A percentile compares a stretch with the other conserved stretches of the same genome.
phyloP scores from a whole-genome alignment of 2,329 filamentous ascomycete species.

The Aschersonia sp. region DNA sequence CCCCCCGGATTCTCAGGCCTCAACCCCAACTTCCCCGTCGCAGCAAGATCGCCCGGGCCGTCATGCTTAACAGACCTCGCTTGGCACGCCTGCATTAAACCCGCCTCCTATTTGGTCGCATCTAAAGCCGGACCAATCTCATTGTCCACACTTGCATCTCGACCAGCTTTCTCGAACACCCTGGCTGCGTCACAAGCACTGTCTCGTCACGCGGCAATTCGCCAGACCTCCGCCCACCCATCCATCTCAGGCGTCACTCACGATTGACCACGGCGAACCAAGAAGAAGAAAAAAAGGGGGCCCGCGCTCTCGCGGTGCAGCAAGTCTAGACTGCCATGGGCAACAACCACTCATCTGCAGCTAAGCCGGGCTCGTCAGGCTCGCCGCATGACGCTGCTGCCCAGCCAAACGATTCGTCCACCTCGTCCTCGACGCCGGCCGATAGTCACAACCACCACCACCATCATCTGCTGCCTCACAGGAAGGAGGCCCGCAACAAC shows the following conservation, averaged over 20 bases:
- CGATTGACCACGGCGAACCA: not conserved
- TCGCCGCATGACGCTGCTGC: conserved; percentile 7
- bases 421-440: conserved; percentile 8
- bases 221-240: not conserved
- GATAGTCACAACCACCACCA: conserved; percentile 4
- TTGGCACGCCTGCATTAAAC: not conserved
- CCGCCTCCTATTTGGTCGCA: not conserved
- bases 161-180: not conserved
- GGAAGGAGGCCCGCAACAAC: conserved; percentile 29
- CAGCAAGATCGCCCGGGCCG: not conserved
- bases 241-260: not conserved
- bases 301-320: not conserved
- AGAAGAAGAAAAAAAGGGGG: not conserved
- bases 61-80: not conserved
- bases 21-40: not conserved
- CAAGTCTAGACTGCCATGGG: conserved; percentile 13
- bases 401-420: conserved; percentile 10
- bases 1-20: not conserved
- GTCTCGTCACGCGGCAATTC: conserved; percentile 3
- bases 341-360: conserved; percentile 23
- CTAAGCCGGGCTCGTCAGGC: conserved; percentile 19
- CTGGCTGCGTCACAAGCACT: not conserved
- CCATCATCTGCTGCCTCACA: conserved; percentile 13
- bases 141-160: not conserved
- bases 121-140: not conserved